Base-by-base conservation (phyloP, 805 yeast genomes). In the Yarrowia deformans region DNA sequence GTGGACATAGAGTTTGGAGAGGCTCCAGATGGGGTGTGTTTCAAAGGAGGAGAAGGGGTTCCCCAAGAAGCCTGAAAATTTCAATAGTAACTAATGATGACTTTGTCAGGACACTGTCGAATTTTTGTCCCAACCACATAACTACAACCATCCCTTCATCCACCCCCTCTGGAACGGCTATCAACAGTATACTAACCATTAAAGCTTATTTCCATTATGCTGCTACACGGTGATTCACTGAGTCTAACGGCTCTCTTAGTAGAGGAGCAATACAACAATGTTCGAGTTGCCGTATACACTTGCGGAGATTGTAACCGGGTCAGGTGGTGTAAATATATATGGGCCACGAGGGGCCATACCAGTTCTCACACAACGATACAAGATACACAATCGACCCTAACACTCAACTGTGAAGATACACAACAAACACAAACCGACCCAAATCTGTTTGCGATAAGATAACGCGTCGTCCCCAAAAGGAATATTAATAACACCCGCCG, bases 211-310 rank as follows among this genome's bases (percentile, higher is more conserved):
- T 54, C 45, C 60, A 19, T 54, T 54, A 39, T 54, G 60, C 34
- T 32, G 45, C 45, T 54, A 54, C 60, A 39, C 60, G 45, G 60
- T 54, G 45, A 37, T 39, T 56, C 63, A 56, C 63, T 56, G 63
- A 56, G 63, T 56, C 63, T 40, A 56, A 56, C 63, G 63, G 48
- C 63, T 56, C 63, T 12, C 63, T 12, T 40, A 40, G 16, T 56
- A 23, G 48, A 56, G 48, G 37, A 56, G 63, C 48, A 42, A 56
- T 40, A 56, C 48, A 40, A 40, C 46, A 40, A 56, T 56, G 63
- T 42, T 42, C 39, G 16, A 56, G 29, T 42, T 56, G 63, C 63
- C 63, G 48, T 40, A 56, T 29, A 16, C 37, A 40, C 37, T 56
- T 40, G 23, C 48, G 48, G 48, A 35, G 48, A 40, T 29, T 56